These are phyloP conservation scores for Hypoxylon sp. DNA, from an alignment of 2,329 filamentous ascomycete species.

Conservation along the genomic window DNA sequence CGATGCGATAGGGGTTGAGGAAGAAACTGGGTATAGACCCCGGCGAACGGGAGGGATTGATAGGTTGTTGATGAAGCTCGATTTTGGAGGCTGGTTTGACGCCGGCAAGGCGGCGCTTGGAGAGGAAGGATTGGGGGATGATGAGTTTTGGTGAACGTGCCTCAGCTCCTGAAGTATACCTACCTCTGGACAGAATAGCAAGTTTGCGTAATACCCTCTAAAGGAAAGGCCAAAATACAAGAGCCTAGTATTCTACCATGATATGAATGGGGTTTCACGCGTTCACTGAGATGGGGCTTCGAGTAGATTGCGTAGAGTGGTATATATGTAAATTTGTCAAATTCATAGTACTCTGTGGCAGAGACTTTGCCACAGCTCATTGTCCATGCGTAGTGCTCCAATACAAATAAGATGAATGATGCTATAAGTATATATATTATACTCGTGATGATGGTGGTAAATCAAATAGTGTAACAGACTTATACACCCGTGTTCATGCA, in stretches of 20 bases:
- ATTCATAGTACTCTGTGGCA: conserved; percentile 25
- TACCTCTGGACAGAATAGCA: neutral
- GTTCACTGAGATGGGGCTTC: neutral
- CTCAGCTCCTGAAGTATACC: neutral
- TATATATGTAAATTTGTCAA: neutral
- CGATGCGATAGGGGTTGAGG: conserved; percentile 52
- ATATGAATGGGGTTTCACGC: neutral
- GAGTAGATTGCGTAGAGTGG: neutral
- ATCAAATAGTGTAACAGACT: conserved; percentile 28
- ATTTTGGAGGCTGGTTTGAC: conserved; percentile 74
- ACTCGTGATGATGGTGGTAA: conserved; percentile 25
- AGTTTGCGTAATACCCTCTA: neutral
- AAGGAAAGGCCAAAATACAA: neutral
- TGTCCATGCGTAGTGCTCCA: conserved; percentile 6
- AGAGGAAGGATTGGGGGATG: conserved; percentile 26
- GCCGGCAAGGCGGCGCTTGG: conserved; percentile 48
- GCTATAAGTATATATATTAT: conserved; percentile 21
- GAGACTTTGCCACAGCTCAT: conserved; percentile 14
- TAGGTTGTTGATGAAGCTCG: conserved; percentile 90
- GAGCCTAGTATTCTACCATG: neutral
- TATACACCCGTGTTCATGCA: conserved; percentile 28
- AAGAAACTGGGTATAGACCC: conserved; percentile 72
- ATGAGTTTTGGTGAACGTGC: conserved; percentile 29
- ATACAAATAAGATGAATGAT: conserved; percentile 26
- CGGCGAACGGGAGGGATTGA: conserved; percentile 84